Base-by-base conservation (phyloP, 176 grass and related monocot genomes). In the Carex pumila region DNA sequence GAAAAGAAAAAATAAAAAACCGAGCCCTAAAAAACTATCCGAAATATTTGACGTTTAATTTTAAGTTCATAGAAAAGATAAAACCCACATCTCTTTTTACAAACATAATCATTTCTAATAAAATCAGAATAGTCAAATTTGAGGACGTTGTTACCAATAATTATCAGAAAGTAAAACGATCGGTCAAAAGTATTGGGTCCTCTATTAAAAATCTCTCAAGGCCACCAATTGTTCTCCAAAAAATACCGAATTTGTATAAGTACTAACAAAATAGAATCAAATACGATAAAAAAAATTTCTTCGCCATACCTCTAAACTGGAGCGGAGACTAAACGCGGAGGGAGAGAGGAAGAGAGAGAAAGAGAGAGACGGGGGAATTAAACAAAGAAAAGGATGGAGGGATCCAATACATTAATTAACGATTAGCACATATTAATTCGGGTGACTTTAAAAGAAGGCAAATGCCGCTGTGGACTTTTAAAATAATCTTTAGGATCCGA, bases 401-500 rank as follows among this genome's bases (percentile, higher is more conserved):
- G 47, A 55, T 73, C 70, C 70, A 13, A 77, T 32, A 50, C 50
- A 77, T 77, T 32, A 25, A 76, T 54, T 77, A 55, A 77, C 73
- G 50, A 77, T 77, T 17, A 77, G 12, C 22, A 32, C 13, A 12
- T 12, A 77, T 55, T 31, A 6, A 31, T 76, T 53, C 19, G 22
- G 73, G 73, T 56, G 5, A 6, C 7, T 76, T 54, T 0, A 53
- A n/a, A 43, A 8, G 25, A 25, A 25, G 25, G 25, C 25, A 25
- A 25, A 25, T 25, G 25, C 25, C 0, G 0, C 25, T 25, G 25
- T 25, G 25, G 5, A 6, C 7, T 17, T 76, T 54, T 0, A 53
- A n/a, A 43, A 8, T 7, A 8, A 8, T 15, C 41, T 71, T 34
- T 71, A n/a, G 15, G 17, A 71, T 71, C 67, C 67, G 36, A n/a